Evolutionary conservation across 306 rosid species (phyloP).

Genomic region (Cucumis cinereus): DNA sequence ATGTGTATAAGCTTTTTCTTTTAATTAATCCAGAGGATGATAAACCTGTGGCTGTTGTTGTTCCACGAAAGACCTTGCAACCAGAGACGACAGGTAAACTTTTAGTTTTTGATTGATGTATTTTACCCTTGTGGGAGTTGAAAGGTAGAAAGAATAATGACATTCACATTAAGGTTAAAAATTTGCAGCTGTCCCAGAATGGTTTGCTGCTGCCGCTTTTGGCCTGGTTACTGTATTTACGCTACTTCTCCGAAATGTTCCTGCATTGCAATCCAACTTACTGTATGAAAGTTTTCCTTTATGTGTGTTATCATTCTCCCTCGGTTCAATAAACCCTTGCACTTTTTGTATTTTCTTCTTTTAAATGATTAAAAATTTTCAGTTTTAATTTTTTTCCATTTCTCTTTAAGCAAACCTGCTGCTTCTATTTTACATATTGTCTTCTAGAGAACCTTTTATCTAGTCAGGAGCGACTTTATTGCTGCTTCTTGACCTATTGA

Average conservation of each 20-base stretch:
- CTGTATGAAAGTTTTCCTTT: conserved; percentile 36
- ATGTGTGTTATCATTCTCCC: not conserved
- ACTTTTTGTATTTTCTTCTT: not conserved
- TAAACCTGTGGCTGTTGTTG: conserved; percentile 91
- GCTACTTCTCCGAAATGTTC: conserved; percentile 81
- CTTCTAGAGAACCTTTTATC: not conserved
- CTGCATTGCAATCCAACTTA: conserved; percentile 74
- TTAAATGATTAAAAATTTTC: not conserved
- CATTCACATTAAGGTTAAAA: not conserved
- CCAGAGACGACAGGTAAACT: conserved; percentile 73
- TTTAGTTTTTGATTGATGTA: not conserved
- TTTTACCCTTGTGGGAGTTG: conserved; percentile 4
- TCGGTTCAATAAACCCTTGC: not conserved
- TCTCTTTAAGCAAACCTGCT: not conserved
- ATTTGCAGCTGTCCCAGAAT: conserved; percentile 85
- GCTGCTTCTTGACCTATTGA: not conserved
- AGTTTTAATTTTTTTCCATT: not conserved
- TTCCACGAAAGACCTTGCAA: conserved; percentile 77
- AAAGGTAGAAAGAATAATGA: not conserved
- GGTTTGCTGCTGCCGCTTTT: conserved; percentile 92
- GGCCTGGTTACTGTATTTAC: conserved; percentile 86
- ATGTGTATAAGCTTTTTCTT: conserved; percentile 78
- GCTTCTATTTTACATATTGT: not conserved
- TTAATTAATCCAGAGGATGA: conserved; percentile 94
- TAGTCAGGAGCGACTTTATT: not conserved